Percentiles rank a stretch among this genome's conserved stretches.
Conservation (phyloP, 306 rosid genomes). For the Quercus bicolor region DNA sequence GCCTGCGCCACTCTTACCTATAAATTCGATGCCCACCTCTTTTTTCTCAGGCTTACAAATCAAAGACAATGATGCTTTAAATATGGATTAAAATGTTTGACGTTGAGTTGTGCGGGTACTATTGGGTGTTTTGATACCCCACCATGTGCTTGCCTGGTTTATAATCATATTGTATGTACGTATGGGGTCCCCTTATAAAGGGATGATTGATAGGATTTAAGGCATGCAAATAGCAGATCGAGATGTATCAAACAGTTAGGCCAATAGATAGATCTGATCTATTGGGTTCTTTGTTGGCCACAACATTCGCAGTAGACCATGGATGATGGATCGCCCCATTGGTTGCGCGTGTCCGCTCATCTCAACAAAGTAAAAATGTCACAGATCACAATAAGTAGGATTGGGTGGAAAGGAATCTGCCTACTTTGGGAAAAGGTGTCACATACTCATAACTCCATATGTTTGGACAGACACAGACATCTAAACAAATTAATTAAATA, state of each 20-base stretch:
- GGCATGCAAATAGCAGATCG: neutral
- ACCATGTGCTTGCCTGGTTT: conserved; percentile 18
- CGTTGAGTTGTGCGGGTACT: neutral
- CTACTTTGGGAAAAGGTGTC: too few species aligned
- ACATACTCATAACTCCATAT: too few species aligned
- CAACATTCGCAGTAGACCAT: neutral
- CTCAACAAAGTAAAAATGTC: neutral
- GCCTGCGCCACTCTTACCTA: neutral
- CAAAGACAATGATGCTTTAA: conserved; percentile 4
- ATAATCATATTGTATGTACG: neutral
- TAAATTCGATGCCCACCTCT: neutral
- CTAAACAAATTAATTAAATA: too few species aligned
- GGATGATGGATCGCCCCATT: neutral
- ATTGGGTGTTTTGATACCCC: neutral
- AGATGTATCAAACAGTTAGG: too few species aligned
- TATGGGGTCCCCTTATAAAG: conserved; percentile 13
- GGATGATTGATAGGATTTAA: neutral
- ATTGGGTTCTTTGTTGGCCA: neutral
- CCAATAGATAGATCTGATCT: too few species aligned
- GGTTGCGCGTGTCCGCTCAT: neutral
- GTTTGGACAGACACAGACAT: too few species aligned
- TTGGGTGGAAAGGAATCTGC: too few species aligned
- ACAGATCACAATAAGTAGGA: too few species aligned
- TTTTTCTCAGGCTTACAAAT: neutral
- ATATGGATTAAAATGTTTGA: neutral